phyloP scores from a whole-genome alignment of 2,329 filamentous ascomycete species.

The Fragosphaeria purpurea region DNA sequence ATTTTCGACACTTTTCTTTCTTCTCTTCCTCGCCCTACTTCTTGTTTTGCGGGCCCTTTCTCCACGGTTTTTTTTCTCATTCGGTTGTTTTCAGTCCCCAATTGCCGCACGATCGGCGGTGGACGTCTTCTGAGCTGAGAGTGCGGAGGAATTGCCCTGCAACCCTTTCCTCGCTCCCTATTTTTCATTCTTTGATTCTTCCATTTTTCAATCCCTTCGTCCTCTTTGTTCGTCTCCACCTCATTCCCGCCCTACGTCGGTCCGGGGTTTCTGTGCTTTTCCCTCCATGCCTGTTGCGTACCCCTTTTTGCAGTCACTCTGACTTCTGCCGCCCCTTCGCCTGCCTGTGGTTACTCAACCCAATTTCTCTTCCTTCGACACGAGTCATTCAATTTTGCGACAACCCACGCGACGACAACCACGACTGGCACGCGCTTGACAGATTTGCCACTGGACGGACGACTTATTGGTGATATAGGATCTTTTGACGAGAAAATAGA shows the following conservation, averaged over 20 bases:
- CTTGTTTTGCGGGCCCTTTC: not conserved
- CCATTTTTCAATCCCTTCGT: constrained; percentile 3
- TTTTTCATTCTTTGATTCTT: constrained; percentile 5
- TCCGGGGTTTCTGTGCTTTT: not conserved
- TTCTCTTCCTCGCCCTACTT: not conserved
- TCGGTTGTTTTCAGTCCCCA: constrained; percentile 6
- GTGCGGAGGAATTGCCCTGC: too few relatives aligned
- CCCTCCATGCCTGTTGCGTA: not conserved
- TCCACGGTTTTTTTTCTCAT: not conserved
- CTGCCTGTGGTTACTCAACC: not conserved
- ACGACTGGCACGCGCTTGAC: too few relatives aligned
- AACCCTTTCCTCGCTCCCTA: not conserved
- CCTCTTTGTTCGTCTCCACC: not conserved
- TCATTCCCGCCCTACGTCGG: constrained; percentile 3
- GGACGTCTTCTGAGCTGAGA: too few relatives aligned
- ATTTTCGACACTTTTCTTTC: not conserved
- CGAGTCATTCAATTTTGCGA: too few relatives aligned
- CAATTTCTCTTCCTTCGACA: not conserved
- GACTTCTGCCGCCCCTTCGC: not conserved
- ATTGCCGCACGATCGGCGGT: constrained; percentile 9
- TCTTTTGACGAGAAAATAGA: too few relatives aligned
- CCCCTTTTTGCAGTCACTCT: not conserved
- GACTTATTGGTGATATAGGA: too few relatives aligned
- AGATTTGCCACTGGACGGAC: too few relatives aligned
- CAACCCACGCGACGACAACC: too few relatives aligned